Base-by-base conservation (phyloP, 768 basidiomycete species). In the Auricularia sp. region DNA sequence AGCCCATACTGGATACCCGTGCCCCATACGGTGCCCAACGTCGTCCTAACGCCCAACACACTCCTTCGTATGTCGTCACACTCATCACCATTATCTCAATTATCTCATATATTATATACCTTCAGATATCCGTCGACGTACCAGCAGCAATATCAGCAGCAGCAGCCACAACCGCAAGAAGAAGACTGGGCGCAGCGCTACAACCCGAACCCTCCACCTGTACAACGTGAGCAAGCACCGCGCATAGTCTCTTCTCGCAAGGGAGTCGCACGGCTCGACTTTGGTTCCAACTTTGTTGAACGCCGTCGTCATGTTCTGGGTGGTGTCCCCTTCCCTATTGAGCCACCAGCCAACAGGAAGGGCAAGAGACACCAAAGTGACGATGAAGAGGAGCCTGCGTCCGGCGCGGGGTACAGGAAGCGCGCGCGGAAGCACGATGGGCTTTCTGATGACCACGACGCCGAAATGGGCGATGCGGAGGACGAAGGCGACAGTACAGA, bases 341-440 rank as follows among this genome's bases (percentile, higher is more conserved):
- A 54, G 62, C 45, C 24, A 39, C 42, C 58, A 59, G 35, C 39
- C 62, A 16, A 47, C 67, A 64, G 63, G 65, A 44, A 45, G 63
- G 37, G 68, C 68, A 10, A 75, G 73, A 54, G 72, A 36, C 51
- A 64, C 37, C 64, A 59, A 35, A 36, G 47, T 63, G 37, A 73
- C 67, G 69, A 75, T 14, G 79, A 80, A 45, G 78, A 79, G 63
- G 79, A 79, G 54, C 79, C 78, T 35, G 73, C 74, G 29, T 54
- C 56, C 67, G 78, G 80, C 69, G 69, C 59, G 77, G 47, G 39
- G 1, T 5, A 42, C 14, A 33, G 64, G 2, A 71, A 72, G 58
- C 67, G 78, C 66, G 75, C 75, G 67, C 68, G 76, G 21, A 86
- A 86, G 75, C 83, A 83, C 73, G 77, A 79, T 64, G 80, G 82